phyloP scores from a whole-genome alignment of 192 early-diverging fungal genomes.

The Linnemannia exigua region DNA sequence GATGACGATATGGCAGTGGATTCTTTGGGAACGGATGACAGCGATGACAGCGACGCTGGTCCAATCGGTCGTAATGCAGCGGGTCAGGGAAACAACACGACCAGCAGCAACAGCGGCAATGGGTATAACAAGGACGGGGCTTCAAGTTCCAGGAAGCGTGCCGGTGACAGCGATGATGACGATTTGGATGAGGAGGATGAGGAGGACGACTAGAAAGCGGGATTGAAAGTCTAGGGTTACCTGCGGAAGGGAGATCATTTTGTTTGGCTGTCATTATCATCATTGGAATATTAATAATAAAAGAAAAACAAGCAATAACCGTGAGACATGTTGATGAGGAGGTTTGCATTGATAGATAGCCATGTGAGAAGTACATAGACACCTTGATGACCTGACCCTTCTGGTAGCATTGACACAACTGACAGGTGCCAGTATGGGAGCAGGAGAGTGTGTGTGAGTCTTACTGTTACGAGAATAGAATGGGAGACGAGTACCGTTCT shows the following conservation, averaged over 20 bases:
- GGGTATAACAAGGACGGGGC: slow-evolving; percentile 20
- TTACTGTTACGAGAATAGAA: background rate
- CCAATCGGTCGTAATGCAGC: slow-evolving; percentile 10
- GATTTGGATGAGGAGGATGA: slow-evolving; percentile 54
- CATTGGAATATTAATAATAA: background rate
- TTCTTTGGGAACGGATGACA: slow-evolving; percentile 42
- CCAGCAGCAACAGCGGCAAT: slow-evolving; percentile 1
- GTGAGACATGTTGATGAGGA: background rate
- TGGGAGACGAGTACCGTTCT: background rate
- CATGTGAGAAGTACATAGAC: background rate
- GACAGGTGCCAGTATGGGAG: background rate
- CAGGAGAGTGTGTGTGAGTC: background rate
- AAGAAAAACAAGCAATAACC: background rate
- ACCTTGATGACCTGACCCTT: background rate
- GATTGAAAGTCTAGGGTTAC: background rate
- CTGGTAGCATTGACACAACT: background rate
- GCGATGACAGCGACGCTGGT: slow-evolving; percentile 49
- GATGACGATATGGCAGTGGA: slow-evolving; percentile 49
- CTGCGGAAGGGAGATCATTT: background rate
- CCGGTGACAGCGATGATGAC: slow-evolving; percentile 42
- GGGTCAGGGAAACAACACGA: slow-evolving; percentile 1
- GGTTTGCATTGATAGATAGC: background rate
- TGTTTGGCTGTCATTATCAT: background rate
- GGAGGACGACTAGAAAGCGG: slow-evolving; percentile 28
- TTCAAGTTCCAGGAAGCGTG: slow-evolving; percentile 35